Evolutionary conservation across 2,329 filamentous ascomycete genomes (phyloP).

Genomic region (Sphaerulina populicola): DNA sequence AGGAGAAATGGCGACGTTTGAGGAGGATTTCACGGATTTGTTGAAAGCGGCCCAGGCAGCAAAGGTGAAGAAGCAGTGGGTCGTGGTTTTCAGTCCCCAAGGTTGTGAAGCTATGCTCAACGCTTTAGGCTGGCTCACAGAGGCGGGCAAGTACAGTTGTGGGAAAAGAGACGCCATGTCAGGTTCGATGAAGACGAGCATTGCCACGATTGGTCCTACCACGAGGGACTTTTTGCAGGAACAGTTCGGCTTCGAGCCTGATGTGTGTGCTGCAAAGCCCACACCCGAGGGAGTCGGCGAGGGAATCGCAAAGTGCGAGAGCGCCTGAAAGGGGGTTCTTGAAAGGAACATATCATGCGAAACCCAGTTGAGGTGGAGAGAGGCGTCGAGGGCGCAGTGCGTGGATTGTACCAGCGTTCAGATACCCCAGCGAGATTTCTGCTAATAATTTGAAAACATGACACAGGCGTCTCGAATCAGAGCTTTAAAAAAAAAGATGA

Average conservation of each 20-base stretch:
- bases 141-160: constrained; percentile 33
- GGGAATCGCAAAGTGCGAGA: constrained; percentile 46
- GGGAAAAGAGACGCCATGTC: constrained; percentile 67
- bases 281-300: constrained; percentile 69
- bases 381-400: no score
- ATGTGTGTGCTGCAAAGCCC: constrained; percentile 74
- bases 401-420: neutral
- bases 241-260: constrained; percentile 59
- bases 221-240: constrained; percentile 65
- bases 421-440: neutral
- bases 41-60: constrained; percentile 38
- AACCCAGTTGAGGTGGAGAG: neutral
- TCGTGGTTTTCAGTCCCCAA: constrained; percentile 62
- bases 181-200: constrained; percentile 66
- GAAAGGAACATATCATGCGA: neutral
- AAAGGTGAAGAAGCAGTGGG: constrained; percentile 50
- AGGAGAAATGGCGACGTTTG: constrained; percentile 70
- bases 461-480: no score
- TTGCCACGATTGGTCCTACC: constrained; percentile 90
- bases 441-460: neutral
- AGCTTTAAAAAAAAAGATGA: no score
- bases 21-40: constrained; percentile 50
- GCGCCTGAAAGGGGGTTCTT: neutral
- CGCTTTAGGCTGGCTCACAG: constrained; percentile 42
- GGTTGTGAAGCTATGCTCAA: constrained; percentile 54